Percentiles rank a stretch among this genome's conserved stretches.
These are phyloP conservation scores for Podaxis pistillaris DNA, from an alignment of 768 basidiomycete genomes.

Conservation along the genomic window DNA sequence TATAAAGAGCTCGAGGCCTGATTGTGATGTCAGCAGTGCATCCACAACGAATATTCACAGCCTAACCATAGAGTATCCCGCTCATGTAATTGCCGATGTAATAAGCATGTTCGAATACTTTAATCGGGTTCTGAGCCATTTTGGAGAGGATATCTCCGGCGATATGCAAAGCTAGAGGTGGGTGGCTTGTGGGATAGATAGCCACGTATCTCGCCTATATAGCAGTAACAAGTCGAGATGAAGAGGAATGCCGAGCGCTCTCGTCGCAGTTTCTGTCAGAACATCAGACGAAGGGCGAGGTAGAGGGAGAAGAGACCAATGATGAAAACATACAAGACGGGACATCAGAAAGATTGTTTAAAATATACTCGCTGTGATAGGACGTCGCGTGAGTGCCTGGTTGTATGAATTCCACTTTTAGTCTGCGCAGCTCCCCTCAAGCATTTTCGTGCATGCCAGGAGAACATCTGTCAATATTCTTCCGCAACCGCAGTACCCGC, in stretches of 20 bases:
- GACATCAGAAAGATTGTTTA: neutral
- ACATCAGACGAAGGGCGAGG: neutral
- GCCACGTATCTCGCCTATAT: neutral
- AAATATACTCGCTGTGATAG: neutral
- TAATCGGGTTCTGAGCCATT: constrained; percentile 12
- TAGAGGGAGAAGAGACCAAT: neutral
- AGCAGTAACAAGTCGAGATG: neutral
- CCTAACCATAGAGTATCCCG: constrained; percentile 29
- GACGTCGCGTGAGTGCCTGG: neutral
- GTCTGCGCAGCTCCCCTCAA: neutral
- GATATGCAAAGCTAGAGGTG: neutral
- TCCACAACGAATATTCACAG: neutral
- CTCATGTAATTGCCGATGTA: constrained; percentile 32
- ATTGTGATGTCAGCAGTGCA: constrained; percentile 2
- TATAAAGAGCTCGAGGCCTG: constrained; percentile 29
- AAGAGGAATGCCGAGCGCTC: neutral
- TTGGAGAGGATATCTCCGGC: neutral
- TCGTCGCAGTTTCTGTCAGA: neutral
- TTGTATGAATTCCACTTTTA: neutral
- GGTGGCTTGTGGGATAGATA: too few relatives aligned
- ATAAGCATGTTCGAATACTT: constrained; percentile 27
- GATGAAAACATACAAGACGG: too few relatives aligned
- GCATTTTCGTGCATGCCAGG: neutral
- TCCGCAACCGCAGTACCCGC: neutral
- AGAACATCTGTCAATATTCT: neutral